Base-by-base conservation (phyloP, 2,329 filamentous ascomycete species). In the Trichoderma hamatum region DNA sequence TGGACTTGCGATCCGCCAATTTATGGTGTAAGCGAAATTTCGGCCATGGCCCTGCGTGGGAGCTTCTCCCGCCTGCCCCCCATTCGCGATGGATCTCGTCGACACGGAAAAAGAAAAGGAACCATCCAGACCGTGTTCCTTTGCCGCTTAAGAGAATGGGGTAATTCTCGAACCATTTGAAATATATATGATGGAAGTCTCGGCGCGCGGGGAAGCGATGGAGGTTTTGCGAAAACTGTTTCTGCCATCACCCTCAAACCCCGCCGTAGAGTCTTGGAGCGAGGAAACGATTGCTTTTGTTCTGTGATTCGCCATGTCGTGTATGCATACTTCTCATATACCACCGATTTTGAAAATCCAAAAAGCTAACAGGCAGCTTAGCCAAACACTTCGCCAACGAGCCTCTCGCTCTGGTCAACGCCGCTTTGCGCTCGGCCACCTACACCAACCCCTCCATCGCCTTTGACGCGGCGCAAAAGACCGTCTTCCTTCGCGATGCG, bases 401-500 rank as follows among this genome's bases (percentile, higher is more conserved):
- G 51, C 52, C 71, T 13, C 43, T 64, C 9, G 70, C 72, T 16
- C 71, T 75, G 46, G 73, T 75, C 34, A 68, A 71, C 39, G 72
- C 73, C 30, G 71, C 73, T 10, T 73, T 77, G 24, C 73, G 73
- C 51, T 72, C 74, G 36, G 69, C 74, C 21, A 76, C 74, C 36
- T 70, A 75, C 55, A 73, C 74, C 36, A 77, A 76, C 66, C 75
- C 75, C 26, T 76, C 75, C 55, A 71, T 76, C 34, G 68, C 70
- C 26, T 69, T 75, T 54, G 75, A 76, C 39, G 69, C 69, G 5
- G 61, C 71, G 19, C 74, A 77, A 58, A 77, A 76, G 61, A 75
- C 73, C 26, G 72, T 77, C 36, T 75, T 68, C 36, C 72, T 73
- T 10, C 67, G 69, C 67, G 69, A 54, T 70, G 68, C 69, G 10